Percentiles rank a stretch among this genome's conserved stretches.
Evolutionary conservation across 2,329 filamentous ascomycete genomes (phyloP).

Genomic region (Onygenales sp.): DNA sequence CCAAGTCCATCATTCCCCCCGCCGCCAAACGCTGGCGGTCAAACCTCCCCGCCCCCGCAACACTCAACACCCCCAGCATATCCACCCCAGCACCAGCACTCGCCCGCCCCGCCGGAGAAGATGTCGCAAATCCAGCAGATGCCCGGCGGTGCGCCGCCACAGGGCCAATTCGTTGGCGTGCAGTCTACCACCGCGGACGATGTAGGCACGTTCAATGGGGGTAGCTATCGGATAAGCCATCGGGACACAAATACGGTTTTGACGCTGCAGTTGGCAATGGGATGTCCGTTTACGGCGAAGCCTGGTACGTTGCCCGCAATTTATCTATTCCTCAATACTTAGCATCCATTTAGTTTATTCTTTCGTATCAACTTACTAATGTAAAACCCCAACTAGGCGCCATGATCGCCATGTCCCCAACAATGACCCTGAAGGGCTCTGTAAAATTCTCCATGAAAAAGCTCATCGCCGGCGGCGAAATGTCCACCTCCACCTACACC

Average conservation of each 20-base stretch:
- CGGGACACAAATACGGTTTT: slow-evolving; percentile 83
- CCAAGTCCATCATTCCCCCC: slow-evolving; percentile 2
- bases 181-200: slow-evolving; percentile 62
- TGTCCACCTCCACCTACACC: slow-evolving; percentile 69
- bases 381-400: slow-evolving; percentile 43
- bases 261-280: slow-evolving; percentile 81
- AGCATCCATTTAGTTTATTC: background rate
- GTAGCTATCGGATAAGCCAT: slow-evolving; percentile 87
- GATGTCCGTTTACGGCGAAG: slow-evolving; percentile 71
- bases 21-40: slow-evolving; percentile 3
- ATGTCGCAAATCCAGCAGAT: slow-evolving; percentile 15
- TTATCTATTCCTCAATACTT: background rate
- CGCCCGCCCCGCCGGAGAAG: slow-evolving; percentile 10
- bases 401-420: slow-evolving; percentile 93
- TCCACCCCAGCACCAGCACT: slow-evolving; percentile 15
- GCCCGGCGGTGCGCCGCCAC: slow-evolving; percentile 35
- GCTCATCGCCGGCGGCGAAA: slow-evolving; percentile 70
- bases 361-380: background rate
- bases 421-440: slow-evolving; percentile 70
- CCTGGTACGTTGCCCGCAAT: slow-evolving; percentile 46
- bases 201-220: slow-evolving; percentile 93
- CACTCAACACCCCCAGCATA: slow-evolving; percentile 13
- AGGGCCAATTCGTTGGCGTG: slow-evolving; percentile 55
- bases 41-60: slow-evolving; percentile 8
- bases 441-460: slow-evolving; percentile 89